Percentiles rank a stretch among this genome's conserved stretches.
Evolutionary conservation across 768 basidiomycete species (phyloP).

Genomic region (Boletus speciosus): DNA sequence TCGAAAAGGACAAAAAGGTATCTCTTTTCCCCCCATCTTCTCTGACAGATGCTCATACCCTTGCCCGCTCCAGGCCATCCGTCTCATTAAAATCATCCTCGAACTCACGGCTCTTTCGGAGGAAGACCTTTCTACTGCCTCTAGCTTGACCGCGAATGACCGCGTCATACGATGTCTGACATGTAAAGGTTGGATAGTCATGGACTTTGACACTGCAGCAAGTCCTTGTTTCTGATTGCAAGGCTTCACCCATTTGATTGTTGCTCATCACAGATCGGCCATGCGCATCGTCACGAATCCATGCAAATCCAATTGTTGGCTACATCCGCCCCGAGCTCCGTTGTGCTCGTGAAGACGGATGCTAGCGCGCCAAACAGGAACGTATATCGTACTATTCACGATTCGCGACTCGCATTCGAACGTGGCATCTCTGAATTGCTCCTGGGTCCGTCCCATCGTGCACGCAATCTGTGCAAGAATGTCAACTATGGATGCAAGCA

Average conservation of each 20-base stretch:
- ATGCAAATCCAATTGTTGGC: constrained; percentile 41
- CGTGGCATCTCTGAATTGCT: constrained; percentile 21
- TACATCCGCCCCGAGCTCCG: accelerated
- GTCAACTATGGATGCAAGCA: constrained; percentile 53
- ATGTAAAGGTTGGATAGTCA: constrained; percentile 47
- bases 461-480: constrained; percentile 30
- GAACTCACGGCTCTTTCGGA: constrained; percentile 29
- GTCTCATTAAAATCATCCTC: constrained; percentile 40
- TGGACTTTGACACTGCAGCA: constrained; percentile 49
- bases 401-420: constrained; percentile 13
- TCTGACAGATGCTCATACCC: background rate
- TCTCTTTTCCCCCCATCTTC: background rate
- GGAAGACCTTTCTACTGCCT: constrained; percentile 25
- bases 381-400: background rate
- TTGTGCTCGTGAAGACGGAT: background rate
- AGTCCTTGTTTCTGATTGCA: constrained; percentile 11
- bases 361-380: no score
- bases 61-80: constrained; percentile 41
- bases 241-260: background rate
- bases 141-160: constrained; percentile 23
- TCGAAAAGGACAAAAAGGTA: constrained; percentile 60
- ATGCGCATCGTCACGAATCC: constrained; percentile 59
- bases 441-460: constrained; percentile 16
- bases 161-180: constrained; percentile 43
- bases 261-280: constrained; percentile 46